Base-by-base conservation (phyloP, 2,329 filamentous ascomycete species). In the Trichoderma citrinoviride region DNA sequence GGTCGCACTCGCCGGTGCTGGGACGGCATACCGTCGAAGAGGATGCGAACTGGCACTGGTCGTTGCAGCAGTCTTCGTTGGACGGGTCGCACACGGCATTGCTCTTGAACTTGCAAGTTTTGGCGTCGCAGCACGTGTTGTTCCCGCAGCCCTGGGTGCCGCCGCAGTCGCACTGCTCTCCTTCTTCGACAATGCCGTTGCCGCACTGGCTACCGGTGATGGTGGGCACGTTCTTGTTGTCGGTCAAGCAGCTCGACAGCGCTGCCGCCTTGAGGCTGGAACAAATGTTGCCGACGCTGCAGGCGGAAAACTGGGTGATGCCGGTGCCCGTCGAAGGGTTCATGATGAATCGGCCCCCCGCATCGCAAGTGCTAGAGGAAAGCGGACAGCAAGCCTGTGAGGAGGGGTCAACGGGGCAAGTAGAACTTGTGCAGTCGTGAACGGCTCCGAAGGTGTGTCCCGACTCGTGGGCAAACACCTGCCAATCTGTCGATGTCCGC, bases 381-480 rank as follows among this genome's bases (percentile, higher is more conserved):
- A 97, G 81, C 0, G 93, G 95, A 71, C 95, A 99, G 77, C 95
- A 99, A 71, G 84, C 78, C 70, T 83, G 83, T 62, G 74, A 77
- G 7, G 75, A 74, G 7, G 76, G 76, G 43, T 86, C 85, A 21
- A 85, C 82, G 66, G 91, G 83, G 74, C 94, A 98, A 2, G 89
- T 84, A n/a, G 77, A 67, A 0, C 80, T 74, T 3, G 87, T 90
- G 77, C 95, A 99, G 77, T 99, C 95, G 77, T 99, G 95, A 10
- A 97, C 92, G 5, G 94, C 95, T 52, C 94, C 94, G 76, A 97
- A 98, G 0, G 93, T 98, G 76, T 98, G 94, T 1, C 93, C 94
- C 3, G 89, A 89, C 77, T 98, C 94, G 75, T 98, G 94, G 33
- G 94, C 94, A 77, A 98, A 92, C 65, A 98, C 90, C 75, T 97